A percentile compares a stretch with the other conserved stretches of the same genome.
These are phyloP conservation scores for Tolypocladium capitatum DNA, from an alignment of 2,329 filamentous ascomycete genomes.

Conservation along the genomic window DNA sequence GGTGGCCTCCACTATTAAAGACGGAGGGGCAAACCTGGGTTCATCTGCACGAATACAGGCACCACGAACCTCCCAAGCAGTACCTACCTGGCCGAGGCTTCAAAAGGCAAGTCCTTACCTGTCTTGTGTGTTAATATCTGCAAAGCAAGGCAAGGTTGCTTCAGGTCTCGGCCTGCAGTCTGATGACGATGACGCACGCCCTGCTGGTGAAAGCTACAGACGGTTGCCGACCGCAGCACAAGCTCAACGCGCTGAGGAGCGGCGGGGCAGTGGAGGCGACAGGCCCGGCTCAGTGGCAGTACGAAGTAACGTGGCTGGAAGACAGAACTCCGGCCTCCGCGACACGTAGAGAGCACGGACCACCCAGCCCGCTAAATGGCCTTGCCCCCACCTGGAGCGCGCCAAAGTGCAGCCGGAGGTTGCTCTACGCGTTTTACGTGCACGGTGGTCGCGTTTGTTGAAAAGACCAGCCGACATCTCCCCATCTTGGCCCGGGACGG, in stretches of 20 bases:
- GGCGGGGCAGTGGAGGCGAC: neutral
- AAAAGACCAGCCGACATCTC: neutral
- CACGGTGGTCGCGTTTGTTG: slow-evolving; percentile 5
- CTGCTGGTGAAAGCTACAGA: neutral
- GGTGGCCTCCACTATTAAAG: neutral
- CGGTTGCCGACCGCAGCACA: neutral
- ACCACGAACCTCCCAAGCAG: neutral
- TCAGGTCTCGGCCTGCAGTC: neutral
- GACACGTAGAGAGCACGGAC: neutral
- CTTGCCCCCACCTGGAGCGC: neutral
- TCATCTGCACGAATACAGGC: neutral
- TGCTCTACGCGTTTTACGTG: slow-evolving; percentile 4
- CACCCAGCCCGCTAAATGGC: neutral
- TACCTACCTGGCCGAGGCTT: neutral
- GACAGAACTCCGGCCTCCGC: neutral
- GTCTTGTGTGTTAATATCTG: too few relatives aligned
- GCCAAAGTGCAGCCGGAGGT: neutral
- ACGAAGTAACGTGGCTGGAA: neutral
- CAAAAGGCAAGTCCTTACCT: neutral
- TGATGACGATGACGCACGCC: too few relatives aligned
- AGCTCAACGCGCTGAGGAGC: too few relatives aligned
- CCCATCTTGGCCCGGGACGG: neutral
- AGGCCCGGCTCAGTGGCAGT: neutral
- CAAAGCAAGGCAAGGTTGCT: neutral
- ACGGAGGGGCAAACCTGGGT: too few relatives aligned